Evolutionary conservation across 176 grass and related monocot species (phyloP).

Genomic region (Carex parvula): DNA sequence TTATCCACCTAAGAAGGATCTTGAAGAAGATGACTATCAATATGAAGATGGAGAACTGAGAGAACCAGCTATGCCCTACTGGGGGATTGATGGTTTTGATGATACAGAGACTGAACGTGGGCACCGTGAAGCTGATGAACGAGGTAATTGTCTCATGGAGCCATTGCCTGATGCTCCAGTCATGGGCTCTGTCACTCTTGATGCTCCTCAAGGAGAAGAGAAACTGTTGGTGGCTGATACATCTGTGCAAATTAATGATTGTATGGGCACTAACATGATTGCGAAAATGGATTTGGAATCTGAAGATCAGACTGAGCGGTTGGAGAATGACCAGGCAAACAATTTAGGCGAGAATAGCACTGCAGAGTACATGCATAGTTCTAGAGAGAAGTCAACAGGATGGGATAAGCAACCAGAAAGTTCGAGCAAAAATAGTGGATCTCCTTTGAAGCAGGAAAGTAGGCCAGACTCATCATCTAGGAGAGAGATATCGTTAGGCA

Average conservation of each 20-base stretch:
- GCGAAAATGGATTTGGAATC: conserved; percentile 6
- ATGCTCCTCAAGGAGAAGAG: conserved; percentile 31
- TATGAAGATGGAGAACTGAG: conserved; percentile 96
- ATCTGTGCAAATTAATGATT: neutral
- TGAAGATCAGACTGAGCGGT: neutral
- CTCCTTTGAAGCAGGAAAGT: conserved; percentile 30
- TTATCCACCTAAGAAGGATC: conserved; percentile 31
- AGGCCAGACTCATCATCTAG: conserved; percentile 30
- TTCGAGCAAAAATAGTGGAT: conserved; percentile 27
- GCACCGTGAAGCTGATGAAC: conserved; percentile 32
- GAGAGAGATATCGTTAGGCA: conserved; percentile 37
- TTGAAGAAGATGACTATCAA: conserved; percentile 88
- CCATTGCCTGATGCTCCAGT: conserved; percentile 5
- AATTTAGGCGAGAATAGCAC: conserved; percentile 27
- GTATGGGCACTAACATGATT: neutral
- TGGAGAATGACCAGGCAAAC: conserved; percentile 8
- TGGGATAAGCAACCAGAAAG: conserved; percentile 69
- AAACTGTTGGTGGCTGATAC: conserved; percentile 21
- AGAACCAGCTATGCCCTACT: conserved; percentile 47
- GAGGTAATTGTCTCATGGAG: conserved; percentile 43
- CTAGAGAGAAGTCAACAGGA: conserved; percentile 48
- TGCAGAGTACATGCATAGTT: conserved; percentile 37
- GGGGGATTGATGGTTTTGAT: conserved; percentile 49
- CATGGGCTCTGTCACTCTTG: conserved; percentile 19
- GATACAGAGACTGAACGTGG: conserved; percentile 37